Evolutionary conservation across 2,329 filamentous ascomycete genomes (phyloP).

Genomic region (Drechslerella coelobrocha): DNA sequence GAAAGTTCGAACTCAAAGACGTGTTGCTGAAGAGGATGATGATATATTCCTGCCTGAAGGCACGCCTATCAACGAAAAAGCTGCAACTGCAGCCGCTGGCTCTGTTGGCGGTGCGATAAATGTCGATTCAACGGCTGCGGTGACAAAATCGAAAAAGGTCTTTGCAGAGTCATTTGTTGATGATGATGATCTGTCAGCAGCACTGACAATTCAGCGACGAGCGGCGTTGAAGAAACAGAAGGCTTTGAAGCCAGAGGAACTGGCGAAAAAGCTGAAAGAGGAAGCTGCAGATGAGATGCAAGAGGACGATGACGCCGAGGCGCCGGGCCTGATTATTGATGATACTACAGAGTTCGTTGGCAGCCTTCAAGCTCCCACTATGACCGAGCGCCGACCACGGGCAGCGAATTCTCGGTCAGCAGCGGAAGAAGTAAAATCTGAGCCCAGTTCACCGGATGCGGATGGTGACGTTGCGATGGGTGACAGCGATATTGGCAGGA

Average conservation of each 20-base stretch:
- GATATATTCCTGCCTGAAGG: conserved; percentile 62
- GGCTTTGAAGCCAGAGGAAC: conserved; percentile 81
- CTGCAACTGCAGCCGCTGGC: conserved; percentile 56
- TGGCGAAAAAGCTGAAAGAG: conserved; percentile 78
- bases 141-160: conserved; percentile 66
- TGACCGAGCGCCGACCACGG: conserved; percentile 63
- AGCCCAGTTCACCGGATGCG: conserved; percentile 59
- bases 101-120: conserved; percentile 70
- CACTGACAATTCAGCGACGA: conserved; percentile 80
- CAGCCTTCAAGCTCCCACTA: conserved; percentile 73
- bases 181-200: conserved; percentile 89
- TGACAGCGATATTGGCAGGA: conserved; percentile 62
- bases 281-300: conserved; percentile 68
- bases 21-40: conserved; percentile 65
- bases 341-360: conserved; percentile 95
- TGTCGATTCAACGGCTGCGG: conserved; percentile 67
- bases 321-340: conserved; percentile 82
- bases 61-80: conserved; percentile 32
- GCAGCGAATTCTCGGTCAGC: conserved; percentile 16
- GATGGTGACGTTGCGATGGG: conserved; percentile 65
- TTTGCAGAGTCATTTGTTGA: conserved; percentile 78
- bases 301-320: conserved; percentile 62
- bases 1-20: conserved; percentile 59
- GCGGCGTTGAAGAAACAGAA: conserved; percentile 91
- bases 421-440: conserved; percentile 48